Base-by-base conservation (phyloP, 2,329 filamentous ascomycete genomes). In the Basipetospora chlamydospora region DNA sequence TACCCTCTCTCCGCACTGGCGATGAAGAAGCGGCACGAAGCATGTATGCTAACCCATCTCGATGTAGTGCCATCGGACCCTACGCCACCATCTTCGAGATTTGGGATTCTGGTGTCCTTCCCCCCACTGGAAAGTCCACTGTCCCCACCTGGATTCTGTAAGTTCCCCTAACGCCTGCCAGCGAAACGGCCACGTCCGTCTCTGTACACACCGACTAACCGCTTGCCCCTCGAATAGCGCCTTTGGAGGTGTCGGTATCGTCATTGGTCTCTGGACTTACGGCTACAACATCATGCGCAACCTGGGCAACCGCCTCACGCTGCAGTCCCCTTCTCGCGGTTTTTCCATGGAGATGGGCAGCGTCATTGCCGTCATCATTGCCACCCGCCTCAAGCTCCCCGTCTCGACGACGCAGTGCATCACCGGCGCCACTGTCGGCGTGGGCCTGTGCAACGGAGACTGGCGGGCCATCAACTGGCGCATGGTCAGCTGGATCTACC, bases 321-420 rank as follows among this genome's bases (percentile, higher is more conserved):
- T 72, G 15, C 70, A 74, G 58, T 74, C 70, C 1, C 73, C 72
- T 3, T 61, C 65, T 2, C 65, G 70, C 46, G 71, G 72, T 29
- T 71, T 66, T 53, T 67, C 62, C 20, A 72, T 73, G 65, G 71
- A 76, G 52, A 59, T 77, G 35, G 73, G 70, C 25, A 65, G 67
- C 18, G 71, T 72, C 21, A 64, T 74, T 43, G 77, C 75, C 13
- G 65, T 80, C 42, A 66, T 80, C 37, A 52, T 80, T 46, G 74
- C 74, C 34, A 77, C 75, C 2, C 70, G 72, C 39, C 64, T 77
- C 21, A 61, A 66, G 38, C 65, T 79, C 2, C 74, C 74, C 3
- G 63, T 79, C 20, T 77, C 72, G 2, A 79, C 74, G 1, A 76
- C 73, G 0, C 73, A 77, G 56, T 78, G 73, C 50, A 74, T 75